Evolutionary conservation across 352 stramenopile species (phyloP), one percentile per base, ranked within the genome.

Genomic region (Globisporangium recalcitrans): DNA sequence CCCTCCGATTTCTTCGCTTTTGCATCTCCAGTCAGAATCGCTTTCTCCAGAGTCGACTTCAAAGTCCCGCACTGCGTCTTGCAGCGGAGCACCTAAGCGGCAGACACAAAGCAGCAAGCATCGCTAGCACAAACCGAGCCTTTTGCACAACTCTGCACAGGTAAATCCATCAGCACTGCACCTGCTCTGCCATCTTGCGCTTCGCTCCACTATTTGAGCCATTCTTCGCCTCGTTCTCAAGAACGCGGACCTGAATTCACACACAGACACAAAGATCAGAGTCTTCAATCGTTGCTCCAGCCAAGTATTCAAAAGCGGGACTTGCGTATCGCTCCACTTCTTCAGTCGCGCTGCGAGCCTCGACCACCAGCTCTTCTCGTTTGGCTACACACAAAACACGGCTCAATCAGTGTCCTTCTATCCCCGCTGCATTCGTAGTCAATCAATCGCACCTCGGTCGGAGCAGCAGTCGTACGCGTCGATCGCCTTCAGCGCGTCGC

Each of bases 241-340:
- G 52, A 38, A 91, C 68, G 32, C 79, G 81, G 49, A 88, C 71
- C 81, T 91, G 29, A 9, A 13, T 7, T 26, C 27, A 58, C 26
- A 40, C n/a, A 1, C 31, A 29, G 13, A 26, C 6, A 13, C 11
- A 46, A 21, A 21, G 13, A 24, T 55, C 8, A 40, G 24, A n/a
- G n/a, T n/a, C n/a, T n/a, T n/a, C n/a, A n/a, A n/a, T n/a, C n/a
- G n/a, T n/a, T n/a, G n/a, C n/a, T n/a, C n/a, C n/a, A n/a, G n/a
- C n/a, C n/a, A n/a, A n/a, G n/a, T n/a, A n/a, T 46, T 8, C 11
- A 32, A 22, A 52, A 5, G 10, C 1, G 38, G 5, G 3, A 55
- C 34, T 26, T 69, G 88, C 81, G 58, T 88, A 90, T 71, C 81
- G 81, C 53, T 90, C 81, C n/a, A 85, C 81, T 85, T 90, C 81